Base-by-base conservation (phyloP, 805 yeast genomes). In the Saccharomycopsis oosterbeekiorum region DNA sequence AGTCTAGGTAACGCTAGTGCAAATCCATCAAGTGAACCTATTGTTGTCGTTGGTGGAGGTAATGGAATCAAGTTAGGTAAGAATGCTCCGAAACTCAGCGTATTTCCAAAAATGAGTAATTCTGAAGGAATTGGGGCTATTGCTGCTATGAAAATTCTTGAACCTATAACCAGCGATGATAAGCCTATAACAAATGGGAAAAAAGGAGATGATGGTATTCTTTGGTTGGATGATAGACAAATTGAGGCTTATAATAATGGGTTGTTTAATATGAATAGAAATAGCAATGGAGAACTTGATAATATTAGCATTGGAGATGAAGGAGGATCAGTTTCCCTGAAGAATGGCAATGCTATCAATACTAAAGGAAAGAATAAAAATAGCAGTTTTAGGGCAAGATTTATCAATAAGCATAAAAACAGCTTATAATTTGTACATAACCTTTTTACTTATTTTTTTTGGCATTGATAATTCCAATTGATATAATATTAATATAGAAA, bases 131-230 rank as follows among this genome's bases (percentile, higher is more conserved):
- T 47, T 47, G 53, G 53, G 4, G 53, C 53, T 21, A 47, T 47
- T 21, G 53, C 53, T 10, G 53, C 53, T 21, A 47, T 47, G 53
- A 47, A 47, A 15, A 47, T 47, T 24, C 53, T 47, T 21, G 53
- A 47, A n/a, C 56, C 55, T 29, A 55, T 60, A n/a, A 43, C 51
- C 9, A 24, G 47, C 19, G 62, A 60, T 29, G 63, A 63, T 47
- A 19, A 58, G 15, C 65, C 65, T 4, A 60, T 63, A 14, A 63
- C 65, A 9, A 63, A 63, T 39, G 65, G 65, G 9, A 59, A 56
- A 41, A 58, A 36, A 34, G 65, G 65, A 26, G 65, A 63, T 34
- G 65, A 60, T 47, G 65, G 65, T 14, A 55, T 41, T 14, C 56
- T 59, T 14, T 61, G 64, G 61, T n/a, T 60, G 41, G 55, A 51